Percentiles rank a stretch among this genome's conserved stretches.
Evolutionary conservation across 1,139 yeast species (phyloP).

Genomic region (Kurtzmaniella natalensis): DNA sequence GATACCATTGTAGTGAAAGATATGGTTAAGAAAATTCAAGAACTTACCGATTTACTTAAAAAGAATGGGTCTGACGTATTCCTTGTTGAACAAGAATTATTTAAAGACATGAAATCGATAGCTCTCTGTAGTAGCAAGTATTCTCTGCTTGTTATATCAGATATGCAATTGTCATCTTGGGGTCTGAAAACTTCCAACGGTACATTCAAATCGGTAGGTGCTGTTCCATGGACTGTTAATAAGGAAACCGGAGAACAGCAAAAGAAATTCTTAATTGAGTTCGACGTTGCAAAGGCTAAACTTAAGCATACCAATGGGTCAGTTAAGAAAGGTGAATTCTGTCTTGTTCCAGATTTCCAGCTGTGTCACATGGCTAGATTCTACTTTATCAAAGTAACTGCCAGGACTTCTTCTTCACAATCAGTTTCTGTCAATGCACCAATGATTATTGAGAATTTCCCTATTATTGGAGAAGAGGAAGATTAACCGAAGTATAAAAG

Average conservation of each 20-base stretch:
- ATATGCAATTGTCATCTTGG: neutral
- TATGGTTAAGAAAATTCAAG: constrained; percentile 24
- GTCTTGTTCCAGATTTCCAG: constrained; percentile 54
- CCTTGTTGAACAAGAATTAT: constrained; percentile 33
- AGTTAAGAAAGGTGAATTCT: constrained; percentile 8
- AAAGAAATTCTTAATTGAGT: constrained; percentile 2
- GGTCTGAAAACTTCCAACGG: neutral
- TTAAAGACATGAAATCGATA: constrained; percentile 33
- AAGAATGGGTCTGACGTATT: constrained; percentile 33
- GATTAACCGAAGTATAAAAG: neutral
- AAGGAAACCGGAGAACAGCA: constrained; percentile 1
- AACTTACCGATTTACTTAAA: constrained; percentile 28
- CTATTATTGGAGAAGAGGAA: neutral
- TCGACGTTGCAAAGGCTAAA: constrained; percentile 20
- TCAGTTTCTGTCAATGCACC: constrained; percentile 36
- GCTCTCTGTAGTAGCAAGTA: constrained; percentile 33
- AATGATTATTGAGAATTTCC: constrained; percentile 22
- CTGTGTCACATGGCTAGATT: constrained; percentile 50
- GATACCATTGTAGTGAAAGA: constrained; percentile 29
- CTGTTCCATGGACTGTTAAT: constrained; percentile 5
- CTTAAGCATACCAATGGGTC: constrained; percentile 19
- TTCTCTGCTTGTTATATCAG: constrained; percentile 8
- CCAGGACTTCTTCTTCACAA: constrained; percentile 30
- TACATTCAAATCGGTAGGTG: neutral
- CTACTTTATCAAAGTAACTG: constrained; percentile 36